Conservation (phyloP, 345 rosid genomes). For the Syzygium grande region DNA sequence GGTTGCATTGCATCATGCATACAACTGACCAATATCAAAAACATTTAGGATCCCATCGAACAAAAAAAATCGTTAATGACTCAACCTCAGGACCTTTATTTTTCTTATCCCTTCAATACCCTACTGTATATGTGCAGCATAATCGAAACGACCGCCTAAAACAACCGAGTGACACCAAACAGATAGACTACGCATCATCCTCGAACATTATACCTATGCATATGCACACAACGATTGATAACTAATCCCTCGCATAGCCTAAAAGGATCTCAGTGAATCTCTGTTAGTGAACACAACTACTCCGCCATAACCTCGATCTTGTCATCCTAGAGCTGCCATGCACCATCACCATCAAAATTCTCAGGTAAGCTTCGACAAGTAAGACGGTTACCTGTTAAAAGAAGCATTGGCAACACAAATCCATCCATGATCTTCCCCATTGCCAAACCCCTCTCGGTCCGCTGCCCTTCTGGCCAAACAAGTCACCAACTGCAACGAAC, state of each 20-base stretch:
- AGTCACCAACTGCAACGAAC: not conserved
- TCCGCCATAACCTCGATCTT: not conserved
- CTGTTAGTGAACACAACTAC: not conserved
- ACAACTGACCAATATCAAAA: not conserved
- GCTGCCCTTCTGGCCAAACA: not conserved
- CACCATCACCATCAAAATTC: not conserved
- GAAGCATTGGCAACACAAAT: conserved; percentile 40
- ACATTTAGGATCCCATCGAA: not conserved
- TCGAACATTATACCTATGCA: not conserved
- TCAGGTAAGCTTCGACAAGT: not conserved
- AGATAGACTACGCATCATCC: not conserved
- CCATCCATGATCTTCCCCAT: conserved; percentile 38
- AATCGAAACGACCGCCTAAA: not conserved
- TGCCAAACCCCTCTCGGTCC: not conserved
- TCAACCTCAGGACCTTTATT: not conserved
- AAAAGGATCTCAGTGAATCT: not conserved
- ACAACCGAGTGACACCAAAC: not conserved
- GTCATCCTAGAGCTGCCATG: not conserved
- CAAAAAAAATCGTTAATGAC: not conserved
- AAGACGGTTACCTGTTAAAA: conserved; percentile 28
- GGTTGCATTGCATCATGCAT: not conserved
- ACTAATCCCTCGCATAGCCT: not conserved
- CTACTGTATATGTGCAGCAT: not conserved
- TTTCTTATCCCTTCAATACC: not conserved
- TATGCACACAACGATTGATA: not conserved